Evolutionary conservation across 2,329 filamentous ascomycete genomes (phyloP).

Genomic region (Pseudogymnoascus sp.): DNA sequence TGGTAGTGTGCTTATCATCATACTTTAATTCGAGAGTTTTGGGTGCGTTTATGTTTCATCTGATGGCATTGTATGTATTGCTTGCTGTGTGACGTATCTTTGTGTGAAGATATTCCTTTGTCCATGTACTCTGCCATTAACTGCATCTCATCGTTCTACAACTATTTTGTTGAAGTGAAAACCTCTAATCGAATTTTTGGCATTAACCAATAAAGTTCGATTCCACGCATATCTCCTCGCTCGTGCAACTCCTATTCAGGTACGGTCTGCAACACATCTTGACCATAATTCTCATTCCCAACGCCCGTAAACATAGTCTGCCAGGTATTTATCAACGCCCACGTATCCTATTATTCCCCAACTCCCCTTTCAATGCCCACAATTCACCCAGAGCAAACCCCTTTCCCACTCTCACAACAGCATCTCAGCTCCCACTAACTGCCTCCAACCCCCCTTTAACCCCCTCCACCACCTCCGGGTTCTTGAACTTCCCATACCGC

Average conservation of each 20-base stretch:
- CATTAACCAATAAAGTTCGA: too few relatives aligned
- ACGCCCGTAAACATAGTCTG: not conserved
- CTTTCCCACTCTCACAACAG: not conserved
- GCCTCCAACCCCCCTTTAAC: conserved; percentile 59
- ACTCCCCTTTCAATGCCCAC: not conserved
- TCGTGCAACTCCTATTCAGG: not conserved
- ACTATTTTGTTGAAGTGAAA: too few relatives aligned
- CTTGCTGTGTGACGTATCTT: too few relatives aligned
- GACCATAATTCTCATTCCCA: not conserved
- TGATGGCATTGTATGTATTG: not conserved
- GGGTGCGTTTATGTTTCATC: not conserved
- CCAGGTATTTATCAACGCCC: not conserved
- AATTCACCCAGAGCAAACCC: not conserved
- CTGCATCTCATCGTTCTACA: not conserved
- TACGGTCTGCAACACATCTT: not conserved
- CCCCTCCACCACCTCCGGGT: conserved; percentile 55
- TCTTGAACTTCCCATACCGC: conserved; percentile 68
- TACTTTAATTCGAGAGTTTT: not conserved
- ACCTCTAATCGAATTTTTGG: too few relatives aligned
- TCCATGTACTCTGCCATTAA: too few relatives aligned
- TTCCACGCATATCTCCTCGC: too few relatives aligned
- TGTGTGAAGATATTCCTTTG: too few relatives aligned
- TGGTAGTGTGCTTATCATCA: not conserved
- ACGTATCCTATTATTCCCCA: not conserved
- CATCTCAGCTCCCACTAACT: conserved; percentile 39